Conservation (phyloP, 768 basidiomycete genomes). For the Boletus vermiculosoides region DNA sequence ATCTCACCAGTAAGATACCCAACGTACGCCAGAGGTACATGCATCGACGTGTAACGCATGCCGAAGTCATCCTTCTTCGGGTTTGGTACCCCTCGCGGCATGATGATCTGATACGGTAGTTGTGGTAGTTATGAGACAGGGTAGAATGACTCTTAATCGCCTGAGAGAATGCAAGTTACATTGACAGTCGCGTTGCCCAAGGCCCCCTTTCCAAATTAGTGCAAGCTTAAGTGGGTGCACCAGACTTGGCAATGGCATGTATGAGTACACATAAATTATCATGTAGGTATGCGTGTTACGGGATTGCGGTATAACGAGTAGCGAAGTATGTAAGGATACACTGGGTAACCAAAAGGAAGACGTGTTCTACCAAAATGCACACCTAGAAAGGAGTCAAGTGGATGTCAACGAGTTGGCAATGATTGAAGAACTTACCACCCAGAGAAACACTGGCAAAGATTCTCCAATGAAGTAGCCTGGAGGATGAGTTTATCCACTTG, state of each 20-base stretch:
- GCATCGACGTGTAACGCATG: conserved; percentile 76
- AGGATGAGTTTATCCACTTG: conserved; percentile 94
- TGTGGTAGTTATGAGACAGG: background rate
- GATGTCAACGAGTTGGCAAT: background rate
- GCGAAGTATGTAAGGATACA: conserved; percentile 15
- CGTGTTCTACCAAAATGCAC: conserved; percentile 70
- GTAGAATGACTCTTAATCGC: background rate
- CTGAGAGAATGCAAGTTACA: background rate
- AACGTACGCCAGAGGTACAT: conserved; percentile 72
- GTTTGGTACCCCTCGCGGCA: conserved; percentile 84
- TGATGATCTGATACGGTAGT: conserved; percentile 27
- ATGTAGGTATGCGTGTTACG: conserved; percentile 23
- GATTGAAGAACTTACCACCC: conserved; percentile 60
- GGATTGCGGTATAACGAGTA: conserved; percentile 15
- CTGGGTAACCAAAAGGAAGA: background rate
- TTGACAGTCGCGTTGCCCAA: background rate
- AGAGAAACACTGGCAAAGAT: conserved; percentile 95
- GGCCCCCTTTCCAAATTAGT: conserved; percentile 15
- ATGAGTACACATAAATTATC: background rate
- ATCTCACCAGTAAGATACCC: conserved; percentile 1
- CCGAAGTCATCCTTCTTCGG: conserved; percentile 79
- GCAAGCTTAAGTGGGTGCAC: background rate
- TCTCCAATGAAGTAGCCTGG: conserved; percentile 91
- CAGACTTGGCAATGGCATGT: background rate
- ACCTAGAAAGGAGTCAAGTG: conserved; percentile 38